Base-by-base conservation (phyloP, 192 early-diverging fungal genomes). In the Ambispora gerdemannii region DNA sequence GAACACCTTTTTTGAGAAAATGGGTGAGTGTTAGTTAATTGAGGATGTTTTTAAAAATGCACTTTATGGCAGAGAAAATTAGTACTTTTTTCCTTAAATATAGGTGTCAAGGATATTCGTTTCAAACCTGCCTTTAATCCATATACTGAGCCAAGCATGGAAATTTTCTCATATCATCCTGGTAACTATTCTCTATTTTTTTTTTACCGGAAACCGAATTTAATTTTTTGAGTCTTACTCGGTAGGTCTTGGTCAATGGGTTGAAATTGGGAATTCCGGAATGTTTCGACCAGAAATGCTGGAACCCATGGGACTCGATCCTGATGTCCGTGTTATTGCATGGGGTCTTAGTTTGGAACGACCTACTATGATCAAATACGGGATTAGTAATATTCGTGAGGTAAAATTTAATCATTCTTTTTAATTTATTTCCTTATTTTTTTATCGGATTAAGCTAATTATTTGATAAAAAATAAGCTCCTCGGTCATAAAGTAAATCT, bases 261-360 rank as follows among this genome's bases (percentile, higher is more conserved):
- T 97, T 34, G 95, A 97, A 81, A 90, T 97, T 53, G 96, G 97
- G 59, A 99, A 99, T 88, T 92, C 89, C 25, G 97, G 97, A 62
- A 97, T 99, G 94, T 99, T 99, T 91, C 93, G 97, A 36, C 97
- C 97, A 8, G 97, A 99, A 80, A 96, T 99, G 95, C 86, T 98
- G 75, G 82, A 87, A 20, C 91, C 97, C 58, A 82, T 99, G 78
- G 97, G 97, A n/a, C 80, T 99, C 32, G 92, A 93, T 59, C 86
- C 91, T 35, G 95, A 93, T 81, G 93, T 99, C 3, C 84, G 89
- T 72, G 97, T 99, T 51, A 95, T 95, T 81, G 97, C 95, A 4
- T 99, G 96, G 92, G 97, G 97, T 75, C 82, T 99, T 63, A 91
- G 92, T 65, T 86, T 96, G 72, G 97, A 99, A 83, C 85, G 97